Conservation (phyloP, 768 basidiomycete genomes). For the Chlorophyllum brunneum region DNA sequence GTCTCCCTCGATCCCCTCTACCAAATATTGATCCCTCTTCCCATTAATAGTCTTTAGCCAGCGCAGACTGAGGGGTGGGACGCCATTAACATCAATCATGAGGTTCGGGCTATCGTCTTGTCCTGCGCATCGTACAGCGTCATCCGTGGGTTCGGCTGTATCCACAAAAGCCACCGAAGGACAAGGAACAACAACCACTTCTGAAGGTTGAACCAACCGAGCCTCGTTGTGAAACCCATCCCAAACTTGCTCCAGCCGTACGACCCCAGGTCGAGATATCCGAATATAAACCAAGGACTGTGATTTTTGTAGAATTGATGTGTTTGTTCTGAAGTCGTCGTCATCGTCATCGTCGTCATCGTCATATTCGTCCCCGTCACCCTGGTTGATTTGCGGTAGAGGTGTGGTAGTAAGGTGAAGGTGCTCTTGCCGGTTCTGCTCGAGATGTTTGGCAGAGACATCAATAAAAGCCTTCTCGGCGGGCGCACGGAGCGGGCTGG, state of each 20-base stretch:
- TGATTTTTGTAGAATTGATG: constrained; percentile 53
- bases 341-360: constrained; percentile 56
- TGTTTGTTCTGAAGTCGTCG: constrained; percentile 29
- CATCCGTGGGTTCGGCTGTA: constrained; percentile 26
- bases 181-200: constrained; percentile 77
- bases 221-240: constrained; percentile 72
- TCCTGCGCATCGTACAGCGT: constrained; percentile 65
- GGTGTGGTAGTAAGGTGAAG: constrained; percentile 38
- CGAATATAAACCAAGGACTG: constrained; percentile 74
- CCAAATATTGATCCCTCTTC: constrained; percentile 64
- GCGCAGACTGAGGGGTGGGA: constrained; percentile 72
- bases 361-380: constrained; percentile 75
- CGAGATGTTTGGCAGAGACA: constrained; percentile 55
- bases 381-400: constrained; percentile 45
- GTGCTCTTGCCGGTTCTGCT: constrained; percentile 51
- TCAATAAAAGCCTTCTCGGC: constrained; percentile 41
- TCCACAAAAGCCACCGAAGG: constrained; percentile 69
- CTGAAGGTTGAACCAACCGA: constrained; percentile 54
- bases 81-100: constrained; percentile 63
- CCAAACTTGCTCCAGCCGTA: constrained; percentile 71
- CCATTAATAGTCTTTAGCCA: constrained; percentile 73
- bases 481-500: constrained; percentile 58
- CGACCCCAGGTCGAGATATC: constrained; percentile 65
- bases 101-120: constrained; percentile 54
- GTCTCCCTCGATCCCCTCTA: constrained; percentile 79